Base-by-base conservation (phyloP, 352 stramenopile species). In the Pythium insidiosum region DNA sequence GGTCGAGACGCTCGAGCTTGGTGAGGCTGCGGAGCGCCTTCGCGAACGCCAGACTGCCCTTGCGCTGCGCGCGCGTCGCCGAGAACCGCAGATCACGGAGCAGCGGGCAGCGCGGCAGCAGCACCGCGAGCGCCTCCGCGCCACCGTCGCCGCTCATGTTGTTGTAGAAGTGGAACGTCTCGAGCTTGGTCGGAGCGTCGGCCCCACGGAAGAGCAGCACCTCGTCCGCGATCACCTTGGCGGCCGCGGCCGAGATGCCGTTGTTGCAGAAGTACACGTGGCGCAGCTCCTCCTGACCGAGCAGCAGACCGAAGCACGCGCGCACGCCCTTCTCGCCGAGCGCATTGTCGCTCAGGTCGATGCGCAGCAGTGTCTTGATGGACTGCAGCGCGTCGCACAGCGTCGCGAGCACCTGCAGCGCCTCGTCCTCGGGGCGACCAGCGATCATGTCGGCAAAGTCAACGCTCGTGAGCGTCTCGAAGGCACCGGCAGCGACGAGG, bases 121-220 rank as follows among this genome's bases (percentile, higher is more conserved):
- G 69, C 51, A 80, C 72, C 21, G 80, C 83, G 22, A 96, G 63
- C 31, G 88, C 89, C 25, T 80, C 78, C 26, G 86, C 90, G 15
- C 92, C 93, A n/a, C 77, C 85, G 43, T 97, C 83, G 21, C 90
- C 94, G 55, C 86, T 97, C 93, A 98, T 98, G 62, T 98, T 98
- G 66, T 98, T 98, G 75, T 96, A 97, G 45, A 98, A 98, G 63
- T 98, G 90, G 56, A 98, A 88, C 22, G 66, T 93, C 47, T 91
- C 66, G 48, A 97, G 79, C 59, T 86, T 87, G 22, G 84, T 94
- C 3, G 78, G 76, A 6, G 55, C 63, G 47, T 81, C 68, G 0
- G 43, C 41, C 19, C 73, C 75, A 18, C 76, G 68, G 62, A 88
- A 93, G 18, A 93, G 63, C 43, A 96, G 67, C 44, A 97, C 81